A percentile compares a stretch with the other conserved stretches of the same genome.
phyloP scores from a whole-genome alignment of 1,284 basidiomycete species.

The Rhizoctonia solani region DNA sequence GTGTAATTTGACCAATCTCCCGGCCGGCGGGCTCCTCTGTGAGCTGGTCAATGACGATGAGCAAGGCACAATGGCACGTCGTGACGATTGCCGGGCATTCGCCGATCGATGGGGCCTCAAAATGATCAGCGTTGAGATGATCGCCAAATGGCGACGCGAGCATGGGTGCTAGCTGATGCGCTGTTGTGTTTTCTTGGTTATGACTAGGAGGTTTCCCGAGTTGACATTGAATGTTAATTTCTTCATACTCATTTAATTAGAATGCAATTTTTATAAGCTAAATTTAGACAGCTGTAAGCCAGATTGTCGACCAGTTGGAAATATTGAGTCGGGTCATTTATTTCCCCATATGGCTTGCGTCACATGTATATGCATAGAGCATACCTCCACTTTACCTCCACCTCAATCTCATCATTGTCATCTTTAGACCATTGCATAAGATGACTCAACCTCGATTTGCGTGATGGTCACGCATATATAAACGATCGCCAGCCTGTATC shows the following conservation, averaged over 20 bases:
- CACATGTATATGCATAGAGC: not conserved
- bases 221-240: not conserved
- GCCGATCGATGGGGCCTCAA: slow-evolving; percentile 91
- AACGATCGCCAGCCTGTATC: not conserved
- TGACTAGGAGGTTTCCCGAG: not conserved
- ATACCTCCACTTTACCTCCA: not conserved
- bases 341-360: not conserved
- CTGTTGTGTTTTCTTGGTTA: not conserved
- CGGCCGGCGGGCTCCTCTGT: slow-evolving; percentile 85
- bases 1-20: slow-evolving; percentile 77
- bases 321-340: not conserved
- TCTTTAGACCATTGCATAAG: not conserved
- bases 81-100: slow-evolving; percentile 91
- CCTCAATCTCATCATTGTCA: not conserved
- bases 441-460: not conserved
- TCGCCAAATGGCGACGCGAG: slow-evolving; percentile 48
- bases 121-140: slow-evolving; percentile 87
- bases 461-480: not conserved
- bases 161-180: not conserved
- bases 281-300: no score
- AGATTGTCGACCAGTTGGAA: no score
- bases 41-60: slow-evolving; percentile 94
- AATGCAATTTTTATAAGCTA: not conserved
- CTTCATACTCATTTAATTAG: not conserved
- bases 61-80: slow-evolving; percentile 92